Percentiles rank a stretch among this genome's conserved stretches.
These are phyloP conservation scores for Knoxdaviesia capensis DNA, from an alignment of 2,329 filamentous ascomycete genomes.

Conservation along the genomic window DNA sequence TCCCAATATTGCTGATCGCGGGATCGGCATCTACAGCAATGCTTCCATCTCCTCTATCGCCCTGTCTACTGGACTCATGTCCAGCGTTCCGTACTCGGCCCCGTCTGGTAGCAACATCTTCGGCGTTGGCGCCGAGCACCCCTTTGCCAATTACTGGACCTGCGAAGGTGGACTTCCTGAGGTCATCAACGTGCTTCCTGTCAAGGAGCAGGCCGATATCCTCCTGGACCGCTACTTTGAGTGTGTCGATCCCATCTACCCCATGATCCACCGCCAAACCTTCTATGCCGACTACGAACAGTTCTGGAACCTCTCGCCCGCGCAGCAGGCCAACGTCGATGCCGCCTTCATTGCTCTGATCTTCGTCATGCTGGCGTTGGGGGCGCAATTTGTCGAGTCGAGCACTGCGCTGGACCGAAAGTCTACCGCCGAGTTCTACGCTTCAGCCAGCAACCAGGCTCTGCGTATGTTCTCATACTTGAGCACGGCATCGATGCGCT, in stretches of 20 bases:
- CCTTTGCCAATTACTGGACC: constrained; percentile 73
- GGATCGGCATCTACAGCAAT: constrained; percentile 22
- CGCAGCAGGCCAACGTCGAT: constrained; percentile 41
- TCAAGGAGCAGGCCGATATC: constrained; percentile 56
- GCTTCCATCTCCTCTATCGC: constrained; percentile 20
- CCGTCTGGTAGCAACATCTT: constrained; percentile 59
- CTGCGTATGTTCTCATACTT: constrained; percentile 58
- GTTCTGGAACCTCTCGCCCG: constrained; percentile 44
- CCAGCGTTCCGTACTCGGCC: constrained; percentile 51
- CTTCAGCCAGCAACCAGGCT: constrained; percentile 60
- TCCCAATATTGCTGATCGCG: constrained; percentile 35
- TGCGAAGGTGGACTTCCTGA: constrained; percentile 56
- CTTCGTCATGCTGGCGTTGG: constrained; percentile 59
- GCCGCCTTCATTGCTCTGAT: constrained; percentile 51
- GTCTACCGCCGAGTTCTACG: constrained; percentile 65
- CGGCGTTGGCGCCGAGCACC: constrained; percentile 60
- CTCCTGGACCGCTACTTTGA: constrained; percentile 44
- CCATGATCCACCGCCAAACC: constrained; percentile 55
- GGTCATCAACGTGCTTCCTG: constrained; percentile 55
- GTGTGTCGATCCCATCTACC: constrained; percentile 61
- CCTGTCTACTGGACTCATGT: constrained; percentile 41
- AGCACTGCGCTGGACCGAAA: constrained; percentile 41
- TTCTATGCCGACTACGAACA: constrained; percentile 64
- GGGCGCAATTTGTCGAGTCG: constrained; percentile 53
- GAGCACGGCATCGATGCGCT: constrained; percentile 50